Evolutionary conservation across 1,284 basidiomycete species (phyloP).

Genomic region (Pascua guehoae): DNA sequence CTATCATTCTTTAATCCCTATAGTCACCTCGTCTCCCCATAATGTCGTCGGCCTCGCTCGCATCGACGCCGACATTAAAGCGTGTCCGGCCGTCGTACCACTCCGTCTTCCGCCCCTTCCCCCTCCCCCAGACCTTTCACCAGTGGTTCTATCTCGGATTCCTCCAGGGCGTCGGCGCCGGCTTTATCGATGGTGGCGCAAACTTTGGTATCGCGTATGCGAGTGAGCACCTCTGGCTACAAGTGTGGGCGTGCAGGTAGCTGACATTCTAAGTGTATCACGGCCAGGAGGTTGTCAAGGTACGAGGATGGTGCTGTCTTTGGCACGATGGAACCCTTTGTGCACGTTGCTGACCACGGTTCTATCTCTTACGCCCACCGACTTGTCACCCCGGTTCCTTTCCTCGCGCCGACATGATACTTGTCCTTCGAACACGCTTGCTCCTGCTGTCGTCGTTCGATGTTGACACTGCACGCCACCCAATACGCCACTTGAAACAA

Average conservation of each 20-base stretch:
- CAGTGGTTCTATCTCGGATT: slow-evolving; percentile 45
- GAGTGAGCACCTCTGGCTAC: slow-evolving; percentile 23
- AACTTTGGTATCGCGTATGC: slow-evolving; percentile 50
- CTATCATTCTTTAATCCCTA: too few relatives aligned
- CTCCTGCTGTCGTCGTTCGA: too few relatives aligned
- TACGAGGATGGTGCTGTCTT: slow-evolving; percentile 3
- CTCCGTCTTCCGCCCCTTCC: slow-evolving; percentile 44
- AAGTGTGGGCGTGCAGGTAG: not conserved
- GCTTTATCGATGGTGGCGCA: slow-evolving; percentile 42
- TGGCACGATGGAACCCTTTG: not conserved
- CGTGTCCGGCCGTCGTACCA: slow-evolving; percentile 2
- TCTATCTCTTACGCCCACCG: too few relatives aligned
- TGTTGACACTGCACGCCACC: too few relatives aligned
- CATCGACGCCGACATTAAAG: slow-evolving; percentile 7
- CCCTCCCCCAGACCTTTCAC: slow-evolving; percentile 35
- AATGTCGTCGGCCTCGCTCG: slow-evolving; percentile 1
- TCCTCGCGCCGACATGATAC: too few relatives aligned
- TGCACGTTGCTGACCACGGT: too few relatives aligned
- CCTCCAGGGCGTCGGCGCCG: slow-evolving; percentile 28
- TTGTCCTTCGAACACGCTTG: too few relatives aligned
- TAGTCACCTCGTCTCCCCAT: too few relatives aligned
- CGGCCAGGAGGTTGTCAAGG: slow-evolving; percentile 27
- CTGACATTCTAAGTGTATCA: slow-evolving; percentile 36
- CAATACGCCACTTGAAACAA: too few relatives aligned
- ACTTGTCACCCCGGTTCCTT: too few relatives aligned